Evolutionary conservation across 2,329 filamentous ascomycete species (phyloP).

Genomic region (Colletotrichum abscissum): DNA sequence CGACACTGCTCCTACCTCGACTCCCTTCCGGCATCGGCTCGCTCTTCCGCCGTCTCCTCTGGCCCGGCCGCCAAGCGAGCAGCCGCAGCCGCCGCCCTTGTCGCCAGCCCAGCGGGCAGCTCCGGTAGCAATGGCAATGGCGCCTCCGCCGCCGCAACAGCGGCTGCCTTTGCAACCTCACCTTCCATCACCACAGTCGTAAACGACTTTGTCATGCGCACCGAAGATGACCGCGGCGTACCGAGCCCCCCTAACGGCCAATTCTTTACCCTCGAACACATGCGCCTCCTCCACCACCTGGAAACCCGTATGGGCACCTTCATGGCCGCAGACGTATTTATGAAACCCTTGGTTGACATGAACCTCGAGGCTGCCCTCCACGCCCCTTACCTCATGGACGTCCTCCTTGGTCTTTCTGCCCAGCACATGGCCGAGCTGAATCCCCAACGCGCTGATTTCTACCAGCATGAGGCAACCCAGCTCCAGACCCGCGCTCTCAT

Average conservation of each 20-base stretch:
- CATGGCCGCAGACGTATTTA: slow-evolving; percentile 34
- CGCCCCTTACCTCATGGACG: slow-evolving; percentile 51
- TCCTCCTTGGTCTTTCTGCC: slow-evolving; percentile 50
- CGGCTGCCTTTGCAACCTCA: neutral
- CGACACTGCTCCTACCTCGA: slow-evolving; percentile 47
- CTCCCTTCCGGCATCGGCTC: slow-evolving; percentile 19
- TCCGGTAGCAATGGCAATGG: neutral
- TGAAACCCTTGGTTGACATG: slow-evolving; percentile 43
- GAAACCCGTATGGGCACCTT: slow-evolving; percentile 40
- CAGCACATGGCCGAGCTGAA: slow-evolving; percentile 46
- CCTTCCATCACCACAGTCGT: slow-evolving; percentile 16
- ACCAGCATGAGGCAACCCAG: slow-evolving; percentile 44
- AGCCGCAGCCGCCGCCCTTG: neutral
- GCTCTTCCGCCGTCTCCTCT: neutral
- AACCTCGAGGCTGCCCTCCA: slow-evolving; percentile 44
- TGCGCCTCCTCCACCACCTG: slow-evolving; percentile 52
- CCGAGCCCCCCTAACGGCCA: slow-evolving; percentile 24
- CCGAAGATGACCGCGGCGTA: slow-evolving; percentile 13
- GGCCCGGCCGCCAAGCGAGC: slow-evolving; percentile 9
- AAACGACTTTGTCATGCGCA: slow-evolving; percentile 21
- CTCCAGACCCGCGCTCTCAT: slow-evolving; percentile 44
- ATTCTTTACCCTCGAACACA: slow-evolving; percentile 50
- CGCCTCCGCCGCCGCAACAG: neutral
- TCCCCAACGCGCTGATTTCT: slow-evolving; percentile 38
- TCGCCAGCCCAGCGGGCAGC: slow-evolving; percentile 10